These are phyloP conservation scores for Phytophthora ohioensis DNA, from an alignment of 352 stramenopile species.

Conservation along the genomic window DNA sequence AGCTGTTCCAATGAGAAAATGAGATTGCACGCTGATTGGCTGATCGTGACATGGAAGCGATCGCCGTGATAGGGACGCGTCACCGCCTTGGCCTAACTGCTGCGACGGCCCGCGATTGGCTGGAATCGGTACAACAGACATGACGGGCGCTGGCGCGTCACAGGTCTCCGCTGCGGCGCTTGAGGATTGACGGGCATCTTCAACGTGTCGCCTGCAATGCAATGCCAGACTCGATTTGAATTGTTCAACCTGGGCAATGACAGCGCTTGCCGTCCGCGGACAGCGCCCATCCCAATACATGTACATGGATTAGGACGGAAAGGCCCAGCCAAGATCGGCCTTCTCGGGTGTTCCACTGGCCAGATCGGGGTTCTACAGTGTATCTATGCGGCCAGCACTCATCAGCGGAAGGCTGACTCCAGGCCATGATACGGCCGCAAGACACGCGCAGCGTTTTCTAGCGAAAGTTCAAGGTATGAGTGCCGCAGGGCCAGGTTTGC, in stretches of 20 bases:
- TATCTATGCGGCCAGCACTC: slow-evolving; percentile 19
- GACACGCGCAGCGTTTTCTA: slow-evolving; percentile 20
- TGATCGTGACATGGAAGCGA: slow-evolving; percentile 21
- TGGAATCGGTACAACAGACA: background rate
- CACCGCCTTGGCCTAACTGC: slow-evolving; percentile 12
- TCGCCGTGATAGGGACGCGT: slow-evolving; percentile 39
- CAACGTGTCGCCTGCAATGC: slow-evolving; percentile 14
- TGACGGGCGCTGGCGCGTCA: background rate
- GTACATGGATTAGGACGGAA: background rate
- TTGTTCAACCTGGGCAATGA: slow-evolving; percentile 1
- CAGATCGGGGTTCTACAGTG: background rate
- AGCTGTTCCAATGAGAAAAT: background rate
- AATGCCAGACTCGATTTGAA: slow-evolving; percentile 15
- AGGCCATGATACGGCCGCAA: background rate
- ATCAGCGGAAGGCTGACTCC: slow-evolving; percentile 4
- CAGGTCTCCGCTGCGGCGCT: slow-evolving; percentile 6
- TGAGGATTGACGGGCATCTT: slow-evolving; percentile 28
- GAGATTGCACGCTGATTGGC: slow-evolving; percentile 41
- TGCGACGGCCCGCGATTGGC: slow-evolving; percentile 31
- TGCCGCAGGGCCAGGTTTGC: no score
- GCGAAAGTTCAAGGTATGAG: background rate
- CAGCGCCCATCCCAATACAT: background rate
- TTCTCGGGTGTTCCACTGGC: background rate
- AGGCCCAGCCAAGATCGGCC: background rate
- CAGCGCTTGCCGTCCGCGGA: background rate